These are phyloP conservation scores for Fusarium proliferatum DNA, from an alignment of 2,329 filamentous ascomycete species.

Conservation along the genomic window DNA sequence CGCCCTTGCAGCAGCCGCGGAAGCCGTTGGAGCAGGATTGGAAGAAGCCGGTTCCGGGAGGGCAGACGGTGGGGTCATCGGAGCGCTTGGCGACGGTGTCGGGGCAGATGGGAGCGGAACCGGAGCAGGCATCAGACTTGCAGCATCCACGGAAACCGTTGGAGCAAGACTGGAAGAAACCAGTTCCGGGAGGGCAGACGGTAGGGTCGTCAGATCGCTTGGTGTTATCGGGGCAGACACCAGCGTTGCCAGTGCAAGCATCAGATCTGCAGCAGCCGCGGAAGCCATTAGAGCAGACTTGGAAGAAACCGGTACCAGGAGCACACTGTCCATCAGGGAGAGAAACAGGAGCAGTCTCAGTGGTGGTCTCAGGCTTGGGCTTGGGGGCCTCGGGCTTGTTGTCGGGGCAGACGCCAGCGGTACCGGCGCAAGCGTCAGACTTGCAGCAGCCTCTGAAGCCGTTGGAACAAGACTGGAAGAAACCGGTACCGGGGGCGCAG, in stretches of 20 bases:
- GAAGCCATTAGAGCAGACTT: slow-evolving; percentile 26
- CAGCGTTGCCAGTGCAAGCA: slow-evolving; percentile 16
- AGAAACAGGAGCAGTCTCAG: neutral
- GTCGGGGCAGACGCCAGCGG: neutral
- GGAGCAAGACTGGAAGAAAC: slow-evolving; percentile 21
- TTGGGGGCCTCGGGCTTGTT: neutral
- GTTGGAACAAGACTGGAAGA: slow-evolving; percentile 24
- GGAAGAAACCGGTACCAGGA: slow-evolving; percentile 12
- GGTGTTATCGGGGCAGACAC: slow-evolving; percentile 5
- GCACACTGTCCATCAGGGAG: neutral
- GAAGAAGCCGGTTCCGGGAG: slow-evolving; percentile 8
- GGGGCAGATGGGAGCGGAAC: slow-evolving; percentile 1
- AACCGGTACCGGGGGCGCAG: slow-evolving; percentile 15
- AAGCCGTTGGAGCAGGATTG: slow-evolving; percentile 20
- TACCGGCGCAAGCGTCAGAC: slow-evolving; percentile 10
- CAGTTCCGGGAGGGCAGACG: slow-evolving; percentile 10
- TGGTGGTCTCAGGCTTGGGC: neutral
- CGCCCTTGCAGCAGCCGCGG: slow-evolving; percentile 30
- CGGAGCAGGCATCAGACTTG: slow-evolving; percentile 13
- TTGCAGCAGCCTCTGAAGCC: slow-evolving; percentile 31
- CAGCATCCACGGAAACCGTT: slow-evolving; percentile 28
- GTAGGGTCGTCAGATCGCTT: slow-evolving; percentile 9
- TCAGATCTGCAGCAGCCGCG: slow-evolving; percentile 25
- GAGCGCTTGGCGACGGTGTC: neutral
- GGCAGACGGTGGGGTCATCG: slow-evolving; percentile 18